A percentile compares a stretch with the other conserved stretches of the same genome.
Conservation (phyloP, 306 rosid genomes). For the Corylus heterophylla region DNA sequence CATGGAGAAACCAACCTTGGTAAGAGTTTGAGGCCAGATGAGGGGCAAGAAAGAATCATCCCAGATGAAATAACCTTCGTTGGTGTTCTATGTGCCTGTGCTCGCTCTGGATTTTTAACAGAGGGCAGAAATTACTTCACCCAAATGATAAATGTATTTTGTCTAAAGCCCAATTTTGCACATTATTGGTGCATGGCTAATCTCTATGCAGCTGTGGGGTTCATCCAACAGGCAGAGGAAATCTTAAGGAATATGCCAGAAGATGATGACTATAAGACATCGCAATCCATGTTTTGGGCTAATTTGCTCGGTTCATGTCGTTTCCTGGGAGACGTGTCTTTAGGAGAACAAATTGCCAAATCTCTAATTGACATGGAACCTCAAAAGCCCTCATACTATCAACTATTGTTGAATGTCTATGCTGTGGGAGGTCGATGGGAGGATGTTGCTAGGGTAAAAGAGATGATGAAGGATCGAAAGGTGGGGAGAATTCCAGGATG, state of each 20-base stretch:
- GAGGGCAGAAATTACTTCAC: constrained; percentile 57
- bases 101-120: constrained; percentile 54
- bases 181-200: constrained; percentile 84
- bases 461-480: constrained; percentile 47
- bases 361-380: constrained; percentile 61
- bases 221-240: constrained; percentile 51
- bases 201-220: constrained; percentile 50
- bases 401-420: constrained; percentile 60
- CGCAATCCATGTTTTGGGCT: constrained; percentile 53
- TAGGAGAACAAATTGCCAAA: constrained; percentile 58
- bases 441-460: constrained; percentile 56
- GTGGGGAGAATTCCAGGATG: constrained; percentile 55
- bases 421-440: constrained; percentile 72
- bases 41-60: constrained; percentile 24
- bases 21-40: constrained; percentile 13
- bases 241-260: constrained; percentile 43
- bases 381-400: constrained; percentile 49
- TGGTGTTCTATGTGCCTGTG: constrained; percentile 74
- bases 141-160: constrained; percentile 49
- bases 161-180: constrained; percentile 63
- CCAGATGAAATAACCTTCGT: constrained; percentile 72
- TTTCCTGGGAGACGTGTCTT: constrained; percentile 52
- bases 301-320: constrained; percentile 55
- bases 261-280: constrained; percentile 33
- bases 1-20: constrained; percentile 21